Conservation (phyloP, 805 yeast species). For the Komagataella pseudopastoris region DNA sequence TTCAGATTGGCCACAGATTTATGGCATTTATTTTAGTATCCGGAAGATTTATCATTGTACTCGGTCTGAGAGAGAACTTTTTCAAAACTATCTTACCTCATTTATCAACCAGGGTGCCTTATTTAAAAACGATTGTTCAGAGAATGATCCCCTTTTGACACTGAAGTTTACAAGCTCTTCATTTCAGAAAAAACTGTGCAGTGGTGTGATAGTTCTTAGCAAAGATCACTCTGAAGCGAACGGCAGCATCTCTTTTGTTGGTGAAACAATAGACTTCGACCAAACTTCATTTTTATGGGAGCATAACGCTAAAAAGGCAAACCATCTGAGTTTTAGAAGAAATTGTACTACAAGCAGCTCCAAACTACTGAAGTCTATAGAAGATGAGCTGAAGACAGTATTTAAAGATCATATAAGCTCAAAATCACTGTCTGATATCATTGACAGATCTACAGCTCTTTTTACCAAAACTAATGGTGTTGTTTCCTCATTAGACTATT, state of each 20-base stretch:
- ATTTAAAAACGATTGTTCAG: neutral
- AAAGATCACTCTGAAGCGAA: neutral
- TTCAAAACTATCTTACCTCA: neutral
- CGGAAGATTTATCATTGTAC: neutral
- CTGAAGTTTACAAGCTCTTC: neutral
- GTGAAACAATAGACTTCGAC: neutral
- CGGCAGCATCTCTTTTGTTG: neutral
- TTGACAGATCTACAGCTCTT: neutral
- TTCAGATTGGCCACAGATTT: neutral
- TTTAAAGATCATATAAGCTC: neutral
- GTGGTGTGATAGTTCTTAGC: neutral
- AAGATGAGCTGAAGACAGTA: neutral
- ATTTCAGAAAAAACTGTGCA: neutral
- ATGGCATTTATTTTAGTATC: neutral
- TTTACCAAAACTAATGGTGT: neutral
- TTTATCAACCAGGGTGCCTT: neutral
- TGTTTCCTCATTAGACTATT: neutral
- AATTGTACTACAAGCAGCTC: neutral
- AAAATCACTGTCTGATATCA: neutral
- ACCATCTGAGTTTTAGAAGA: neutral
- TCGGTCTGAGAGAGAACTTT: neutral
- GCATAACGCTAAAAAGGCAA: neutral
- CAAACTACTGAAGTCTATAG: neutral
- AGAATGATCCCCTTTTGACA: neutral
- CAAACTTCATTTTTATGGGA: neutral